Evolutionary conservation across 768 basidiomycete genomes (phyloP).

Genomic region (Psilocybe subaeruginosa): DNA sequence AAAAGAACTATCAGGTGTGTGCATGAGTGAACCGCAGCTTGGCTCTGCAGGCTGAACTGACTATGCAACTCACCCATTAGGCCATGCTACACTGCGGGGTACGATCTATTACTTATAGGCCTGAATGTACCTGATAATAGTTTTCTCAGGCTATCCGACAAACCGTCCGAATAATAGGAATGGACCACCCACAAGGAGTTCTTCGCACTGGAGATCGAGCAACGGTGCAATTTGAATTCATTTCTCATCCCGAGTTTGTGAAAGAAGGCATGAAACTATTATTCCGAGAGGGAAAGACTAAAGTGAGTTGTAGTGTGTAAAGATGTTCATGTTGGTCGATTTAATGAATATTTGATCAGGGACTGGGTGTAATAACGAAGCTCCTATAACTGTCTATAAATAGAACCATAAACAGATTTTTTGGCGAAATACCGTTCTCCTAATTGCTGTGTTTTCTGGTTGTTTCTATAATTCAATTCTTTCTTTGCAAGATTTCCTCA

Average conservation of each 20-base stretch:
- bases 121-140: slow-evolving; percentile 2
- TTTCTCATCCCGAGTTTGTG: slow-evolving; percentile 88
- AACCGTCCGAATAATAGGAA: slow-evolving; percentile 87
- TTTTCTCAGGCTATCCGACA: slow-evolving; percentile 78
- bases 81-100: slow-evolving; percentile 95
- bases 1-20: slow-evolving; percentile 88
- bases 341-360: slow-evolving; percentile 40
- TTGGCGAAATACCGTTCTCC: slow-evolving; percentile 14
- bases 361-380: slow-evolving; percentile 76
- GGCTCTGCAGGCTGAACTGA: neutral
- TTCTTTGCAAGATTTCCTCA: slow-evolving; percentile 11
- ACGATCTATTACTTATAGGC: slow-evolving; percentile 25
- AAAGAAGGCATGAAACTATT: slow-evolving; percentile 93
- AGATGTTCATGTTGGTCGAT: slow-evolving; percentile 3
- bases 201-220: slow-evolving; percentile 95
- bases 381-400: slow-evolving; percentile 45
- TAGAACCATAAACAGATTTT: neutral
- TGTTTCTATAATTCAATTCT: slow-evolving; percentile 1
- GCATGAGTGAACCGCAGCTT: neutral
- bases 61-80: slow-evolving; percentile 31
- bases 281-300: slow-evolving; percentile 95
- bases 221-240: slow-evolving; percentile 94
- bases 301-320: slow-evolving; percentile 49
- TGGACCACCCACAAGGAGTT: slow-evolving; percentile 89
- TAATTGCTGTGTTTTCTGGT: slow-evolving; percentile 11